These are phyloP conservation scores for Cladochytrium replicatum DNA, from an alignment of 192 early-diverging fungal genomes.

Conservation along the genomic window DNA sequence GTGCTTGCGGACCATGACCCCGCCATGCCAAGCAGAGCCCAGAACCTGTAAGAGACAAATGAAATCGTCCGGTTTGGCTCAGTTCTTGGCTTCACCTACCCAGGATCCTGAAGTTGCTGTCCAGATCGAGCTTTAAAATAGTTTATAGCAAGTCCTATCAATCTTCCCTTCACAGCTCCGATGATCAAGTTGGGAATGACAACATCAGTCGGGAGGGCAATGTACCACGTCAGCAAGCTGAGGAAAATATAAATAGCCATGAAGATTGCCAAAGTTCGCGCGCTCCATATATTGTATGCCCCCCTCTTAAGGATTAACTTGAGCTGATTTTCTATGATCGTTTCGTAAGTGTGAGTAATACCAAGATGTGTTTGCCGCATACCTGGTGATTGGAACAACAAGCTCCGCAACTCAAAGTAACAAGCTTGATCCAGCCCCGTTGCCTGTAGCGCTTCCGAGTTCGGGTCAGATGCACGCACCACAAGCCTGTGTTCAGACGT, in stretches of 20 bases:
- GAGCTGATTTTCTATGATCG: constrained; percentile 25
- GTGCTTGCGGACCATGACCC: constrained; percentile 22
- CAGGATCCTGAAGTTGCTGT: constrained; percentile 12
- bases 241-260: constrained; percentile 18
- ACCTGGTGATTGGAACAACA: too few species aligned
- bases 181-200: constrained; percentile 33
- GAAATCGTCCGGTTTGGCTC: too few species aligned
- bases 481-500: too few species aligned
- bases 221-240: constrained; percentile 22
- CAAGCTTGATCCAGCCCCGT: too few species aligned
- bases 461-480: too few species aligned
- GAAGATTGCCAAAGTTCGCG: constrained; percentile 16
- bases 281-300: constrained; percentile 12
- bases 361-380: too few species aligned
- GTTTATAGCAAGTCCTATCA: constrained; percentile 20
- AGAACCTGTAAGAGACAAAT: too few species aligned
- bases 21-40: constrained; percentile 26
- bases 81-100: too few species aligned
- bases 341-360: too few species aligned
- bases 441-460: too few species aligned
- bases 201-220: constrained; percentile 30
- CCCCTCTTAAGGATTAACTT: constrained; percentile 23
- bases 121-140: constrained; percentile 4
- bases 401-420: constrained; percentile 21
- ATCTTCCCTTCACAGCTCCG: constrained; percentile 20